Evolutionary conservation across 2,329 filamentous ascomycete genomes (phyloP).

Genomic region (Neofusicoccum ribis): DNA sequence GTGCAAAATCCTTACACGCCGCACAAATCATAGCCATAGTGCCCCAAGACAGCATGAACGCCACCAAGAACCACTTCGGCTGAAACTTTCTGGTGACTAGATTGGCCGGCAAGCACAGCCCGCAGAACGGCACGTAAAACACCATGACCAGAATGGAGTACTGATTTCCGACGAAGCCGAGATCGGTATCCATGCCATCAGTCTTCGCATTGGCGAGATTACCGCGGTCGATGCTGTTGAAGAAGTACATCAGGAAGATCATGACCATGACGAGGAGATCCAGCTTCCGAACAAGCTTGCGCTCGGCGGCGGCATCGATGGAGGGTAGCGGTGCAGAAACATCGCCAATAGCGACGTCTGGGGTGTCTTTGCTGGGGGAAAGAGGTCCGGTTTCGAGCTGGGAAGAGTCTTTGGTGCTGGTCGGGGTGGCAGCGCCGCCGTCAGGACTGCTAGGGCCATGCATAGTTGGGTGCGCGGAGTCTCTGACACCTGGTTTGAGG

Average conservation of each 20-base stretch:
- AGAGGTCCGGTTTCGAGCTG: background rate
- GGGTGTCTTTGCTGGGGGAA: background rate
- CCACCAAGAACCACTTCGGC: conserved; percentile 15
- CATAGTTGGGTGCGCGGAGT: background rate
- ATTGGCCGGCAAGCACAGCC: conserved; percentile 14
- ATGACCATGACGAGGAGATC: conserved; percentile 14
- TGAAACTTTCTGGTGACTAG: conserved; percentile 16
- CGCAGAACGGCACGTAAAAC: conserved; percentile 36
- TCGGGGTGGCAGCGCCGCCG: background rate
- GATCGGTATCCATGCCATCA: conserved; percentile 30
- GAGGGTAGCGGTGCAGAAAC: background rate
- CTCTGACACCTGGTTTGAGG: no score
- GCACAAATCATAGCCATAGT: conserved; percentile 16
- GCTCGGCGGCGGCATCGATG: background rate
- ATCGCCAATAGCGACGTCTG: background rate
- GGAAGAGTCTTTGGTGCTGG: background rate
- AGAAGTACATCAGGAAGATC: conserved; percentile 19
- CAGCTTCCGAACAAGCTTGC: conserved; percentile 13
- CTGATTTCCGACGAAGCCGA: conserved; percentile 32
- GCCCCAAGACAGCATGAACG: conserved; percentile 17
- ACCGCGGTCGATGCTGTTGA: conserved; percentile 27
- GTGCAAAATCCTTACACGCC: conserved; percentile 13
- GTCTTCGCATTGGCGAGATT: conserved; percentile 37
- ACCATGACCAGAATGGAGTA: conserved; percentile 35
- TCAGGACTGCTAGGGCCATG: background rate